phyloP scores from a whole-genome alignment of 1,139 yeast genomes.

The Yamadazyma taylorii region DNA sequence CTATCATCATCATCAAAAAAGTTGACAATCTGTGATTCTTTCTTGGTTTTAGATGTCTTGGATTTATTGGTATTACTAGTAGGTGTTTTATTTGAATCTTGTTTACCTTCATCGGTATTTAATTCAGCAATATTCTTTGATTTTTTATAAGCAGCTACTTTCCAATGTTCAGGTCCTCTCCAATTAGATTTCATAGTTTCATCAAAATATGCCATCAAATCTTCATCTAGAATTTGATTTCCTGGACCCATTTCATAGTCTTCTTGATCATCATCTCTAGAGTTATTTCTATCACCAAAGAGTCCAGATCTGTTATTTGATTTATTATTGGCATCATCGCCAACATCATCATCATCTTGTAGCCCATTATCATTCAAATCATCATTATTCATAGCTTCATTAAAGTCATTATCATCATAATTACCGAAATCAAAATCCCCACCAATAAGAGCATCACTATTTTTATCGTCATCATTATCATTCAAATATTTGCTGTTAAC shows the following conservation, averaged over 20 bases:
- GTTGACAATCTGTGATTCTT: conserved; percentile 43
- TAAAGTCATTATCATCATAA: conserved; percentile 36
- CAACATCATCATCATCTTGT: no score
- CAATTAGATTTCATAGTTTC: conserved; percentile 67
- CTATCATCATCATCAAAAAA: conserved; percentile 46
- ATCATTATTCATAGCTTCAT: conserved; percentile 21
- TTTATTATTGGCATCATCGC: conserved; percentile 17
- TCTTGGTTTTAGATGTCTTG: conserved; percentile 25
- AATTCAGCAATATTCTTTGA: conserved; percentile 21
- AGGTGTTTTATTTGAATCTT: conserved; percentile 6
- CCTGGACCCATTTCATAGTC: conserved; percentile 20
- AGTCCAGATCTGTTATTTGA: conserved; percentile 11
- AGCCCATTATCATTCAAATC: conserved; percentile 19
- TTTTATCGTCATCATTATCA: conserved; percentile 17
- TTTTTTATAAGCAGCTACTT: conserved; percentile 58
- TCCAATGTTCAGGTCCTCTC: conserved; percentile 97
- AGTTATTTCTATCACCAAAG: conserved; percentile 15
- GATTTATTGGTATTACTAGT: conserved; percentile 8
- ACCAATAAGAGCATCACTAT: conserved; percentile 18
- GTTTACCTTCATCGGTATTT: conserved; percentile 6
- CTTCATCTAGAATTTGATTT: conserved; percentile 54
- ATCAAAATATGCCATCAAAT: conserved; percentile 79
- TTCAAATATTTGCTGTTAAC: conserved; percentile 37
- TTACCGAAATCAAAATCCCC: conserved; percentile 23
- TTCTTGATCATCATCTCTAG: conserved; percentile 19